phyloP scores from a whole-genome alignment of 192 early-diverging fungal species.

The Entrophospora sp. region DNA sequence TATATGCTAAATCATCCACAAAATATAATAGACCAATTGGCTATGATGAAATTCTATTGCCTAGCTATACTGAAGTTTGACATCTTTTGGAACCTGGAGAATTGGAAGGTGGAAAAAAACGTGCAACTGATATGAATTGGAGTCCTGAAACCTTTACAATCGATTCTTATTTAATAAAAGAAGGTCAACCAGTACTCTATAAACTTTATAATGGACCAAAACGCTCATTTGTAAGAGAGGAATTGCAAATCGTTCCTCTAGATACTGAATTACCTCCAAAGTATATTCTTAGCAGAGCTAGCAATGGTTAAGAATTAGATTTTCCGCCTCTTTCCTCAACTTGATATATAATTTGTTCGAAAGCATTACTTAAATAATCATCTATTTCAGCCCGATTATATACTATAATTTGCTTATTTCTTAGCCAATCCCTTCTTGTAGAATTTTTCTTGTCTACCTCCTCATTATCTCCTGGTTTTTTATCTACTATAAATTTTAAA shows the following conservation, averaged over 20 bases:
- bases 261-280: neutral
- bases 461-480: neutral
- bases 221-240: conserved; percentile 9
- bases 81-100: neutral
- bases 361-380: conserved; percentile 12
- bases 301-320: conserved; percentile 1
- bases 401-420: conserved; percentile 22
- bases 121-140: too few relatives aligned
- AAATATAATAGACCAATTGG: neutral
- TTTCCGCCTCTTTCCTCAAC: neutral
- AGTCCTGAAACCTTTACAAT: conserved; percentile 1
- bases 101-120: neutral
- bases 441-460: neutral
- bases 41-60: neutral
- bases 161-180: conserved; percentile 14
- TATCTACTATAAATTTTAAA: conserved; percentile 2
- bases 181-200: conserved; percentile 13
- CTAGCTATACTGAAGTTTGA: conserved; percentile 4
- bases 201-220: conserved; percentile 9
- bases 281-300: conserved; percentile 10
- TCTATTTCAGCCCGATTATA: conserved; percentile 14
- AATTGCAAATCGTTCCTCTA: neutral
- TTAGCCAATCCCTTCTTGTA: neutral
- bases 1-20: neutral
- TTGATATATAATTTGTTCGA: conserved; percentile 15